Base-by-base conservation (phyloP, 176 grass and related monocot species). In the Phragmites australis region DNA sequence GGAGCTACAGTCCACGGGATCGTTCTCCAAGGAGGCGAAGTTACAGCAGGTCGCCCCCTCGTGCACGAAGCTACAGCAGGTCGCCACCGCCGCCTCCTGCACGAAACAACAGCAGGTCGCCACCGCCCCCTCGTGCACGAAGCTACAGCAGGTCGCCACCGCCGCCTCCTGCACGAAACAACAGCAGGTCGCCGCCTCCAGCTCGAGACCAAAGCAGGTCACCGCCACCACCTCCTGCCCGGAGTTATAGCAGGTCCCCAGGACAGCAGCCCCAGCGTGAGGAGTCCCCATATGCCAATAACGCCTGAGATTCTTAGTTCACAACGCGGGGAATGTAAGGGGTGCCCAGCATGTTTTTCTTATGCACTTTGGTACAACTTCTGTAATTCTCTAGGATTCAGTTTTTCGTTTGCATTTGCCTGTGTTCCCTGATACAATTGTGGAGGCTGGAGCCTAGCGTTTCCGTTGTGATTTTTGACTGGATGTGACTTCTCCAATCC, bases 1-100 rank as follows among this genome's bases (percentile, higher is more conserved):
- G 90, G 90, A 99, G 97, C 71, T 93, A 91, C 72, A 99, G 97
- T 68, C 97, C 97, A 30, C 86, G 72, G 51, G 86, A 83, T 25
- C 92, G 93, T 54, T 99, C 97, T 65, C 97, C 97, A 47, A 91
- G 65, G 90, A 91, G 62, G 47, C 83, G 83, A 51, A 95, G 88
- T 64, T 71, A 89, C 77, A 89, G 82, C 77, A 86, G 68, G 42
- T 76, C 86, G 0, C 85, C 86, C 0, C 66, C 75, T 15, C 87
- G 86, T 9, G 79, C 85, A 0, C 73, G 87, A 27, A 93, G 86
- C 40, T 27, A 74, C 52, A 96, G 93, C 74, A 81, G 64, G 80
- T 97, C 94, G 30, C 94, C 95, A 2, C 52, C 78, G 2, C 81
- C 68, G 0, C 69, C 76, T 13, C 82, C 71, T 40, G 82, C 48